Evolutionary conservation across 495 filamentous ascomycete species (phyloP), one percentile per base, ranked within the genome.

Genomic region (Xylaria palmicola): DNA sequence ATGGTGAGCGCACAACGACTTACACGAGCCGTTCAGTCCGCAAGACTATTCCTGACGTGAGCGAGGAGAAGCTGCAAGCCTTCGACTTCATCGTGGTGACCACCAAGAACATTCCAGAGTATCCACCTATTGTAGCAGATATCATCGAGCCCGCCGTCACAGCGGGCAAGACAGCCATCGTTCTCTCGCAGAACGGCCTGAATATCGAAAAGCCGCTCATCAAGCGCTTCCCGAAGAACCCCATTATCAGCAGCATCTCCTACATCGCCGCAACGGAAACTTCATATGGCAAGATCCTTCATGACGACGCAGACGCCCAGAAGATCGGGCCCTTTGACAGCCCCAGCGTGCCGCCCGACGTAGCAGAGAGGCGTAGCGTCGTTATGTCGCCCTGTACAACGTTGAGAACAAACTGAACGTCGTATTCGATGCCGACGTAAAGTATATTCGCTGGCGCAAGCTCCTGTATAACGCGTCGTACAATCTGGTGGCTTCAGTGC

Each of bases 131-230:
- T 0, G 62, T 75, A 1, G 56, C 69, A 37, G 62, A 72, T 3
- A 57, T 87, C 20, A 79, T 88, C 36, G 43, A 34, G 0, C 77
- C 83, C 1, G 81, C 79, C 17, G 71, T 87, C 5, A 80, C 78
- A 0, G 71, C 75, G 0, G 68, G 75, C 2, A 67, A 79, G 32
- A 82, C 85, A 1, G 70, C 72, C 4, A 81, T 88, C 41, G 73
- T 85, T 0, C 75, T 89, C 1, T 73, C 84, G 30, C 86, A 88
- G 66, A 89, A 88, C 62, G 86, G 85, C 1, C 73, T 88, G 12
- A 83, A 84, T 62, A 86, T 88, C 63, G 85, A 88, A 63, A 75
- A 74, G 4, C 86, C 84, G 0, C 62, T 87, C 13, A 60, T 81
- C 32, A 52, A 61, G 2, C 67, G 69, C 0, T 87, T 84, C 63